A percentile compares a stretch with the other conserved stretches of the same genome.
Evolutionary conservation across 1,139 yeast species (phyloP).

Genomic region (Zygoascus sp.): DNA sequence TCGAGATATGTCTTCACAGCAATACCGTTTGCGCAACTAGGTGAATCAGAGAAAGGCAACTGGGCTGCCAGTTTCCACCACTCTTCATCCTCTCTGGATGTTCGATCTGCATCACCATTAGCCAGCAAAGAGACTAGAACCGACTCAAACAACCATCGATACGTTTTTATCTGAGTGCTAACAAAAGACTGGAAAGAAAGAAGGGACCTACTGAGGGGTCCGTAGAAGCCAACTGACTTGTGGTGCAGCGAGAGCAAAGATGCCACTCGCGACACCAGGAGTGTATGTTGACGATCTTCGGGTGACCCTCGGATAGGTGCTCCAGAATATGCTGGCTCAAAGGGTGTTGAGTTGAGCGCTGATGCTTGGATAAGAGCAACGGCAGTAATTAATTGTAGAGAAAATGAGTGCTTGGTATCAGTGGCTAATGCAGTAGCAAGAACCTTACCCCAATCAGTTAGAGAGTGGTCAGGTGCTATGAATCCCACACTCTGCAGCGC

Average conservation of each 20-base stretch:
- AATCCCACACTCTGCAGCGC: conserved; percentile 54
- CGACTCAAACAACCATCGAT: conserved; percentile 55
- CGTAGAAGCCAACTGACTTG: conserved; percentile 57
- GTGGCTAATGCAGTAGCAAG: conserved; percentile 36
- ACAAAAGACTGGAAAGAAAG: conserved; percentile 65
- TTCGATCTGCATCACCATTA: conserved; percentile 49
- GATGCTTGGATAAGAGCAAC: conserved; percentile 30
- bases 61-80: conserved; percentile 57
- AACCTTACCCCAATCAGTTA: conserved; percentile 56
- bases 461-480: conserved; percentile 41
- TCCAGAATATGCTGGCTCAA: conserved; percentile 32
- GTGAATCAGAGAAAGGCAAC: conserved; percentile 58
- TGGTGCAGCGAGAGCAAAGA: conserved; percentile 52
- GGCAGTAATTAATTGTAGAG: conserved; percentile 29
- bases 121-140: conserved; percentile 47
- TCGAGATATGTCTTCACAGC: conserved; percentile 38
- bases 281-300: conserved; percentile 39
- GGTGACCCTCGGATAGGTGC: conserved; percentile 33
- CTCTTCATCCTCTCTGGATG: conserved; percentile 38
- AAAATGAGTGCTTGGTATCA: conserved; percentile 9
- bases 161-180: conserved; percentile 47
- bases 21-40: conserved; percentile 39
- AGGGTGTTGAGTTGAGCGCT: conserved; percentile 20
- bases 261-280: conserved; percentile 55
- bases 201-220: conserved; percentile 64